Evolutionary conservation across 176 grass and related monocot genomes (phyloP).

Genomic region (Typha latifolia): DNA sequence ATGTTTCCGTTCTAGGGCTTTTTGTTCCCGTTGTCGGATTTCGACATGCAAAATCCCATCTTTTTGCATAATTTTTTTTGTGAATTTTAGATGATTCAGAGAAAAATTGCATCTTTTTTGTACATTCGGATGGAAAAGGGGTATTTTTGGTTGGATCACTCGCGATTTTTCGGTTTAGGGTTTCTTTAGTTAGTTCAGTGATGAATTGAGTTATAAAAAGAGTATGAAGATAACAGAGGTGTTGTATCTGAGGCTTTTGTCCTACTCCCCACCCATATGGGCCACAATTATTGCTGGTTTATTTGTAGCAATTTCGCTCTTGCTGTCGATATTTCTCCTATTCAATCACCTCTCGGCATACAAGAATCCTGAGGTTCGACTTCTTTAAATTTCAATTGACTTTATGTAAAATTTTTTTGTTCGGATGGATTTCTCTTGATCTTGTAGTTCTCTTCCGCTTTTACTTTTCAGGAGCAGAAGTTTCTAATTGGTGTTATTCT

Average conservation of each 20-base stretch:
- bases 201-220: conserved; percentile 1
- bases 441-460: conserved; percentile 2
- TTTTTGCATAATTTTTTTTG: too few species aligned
- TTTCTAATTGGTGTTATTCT: conserved; percentile 77
- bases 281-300: conserved; percentile 37
- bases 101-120: too few species aligned
- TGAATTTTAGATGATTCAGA: too few species aligned
- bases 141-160: too few species aligned
- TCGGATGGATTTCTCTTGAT: conserved; percentile 2
- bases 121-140: background rate
- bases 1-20: too few species aligned
- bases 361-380: conserved; percentile 77
- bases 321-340: conserved; percentile 58
- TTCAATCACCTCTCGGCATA: conserved; percentile 71
- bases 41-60: too few species aligned
- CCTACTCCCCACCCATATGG: conserved; percentile 45
- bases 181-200: too few species aligned
- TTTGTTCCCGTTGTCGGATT: too few species aligned
- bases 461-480: conserved; percentile 69
- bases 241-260: conserved; percentile 24
- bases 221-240: conserved; percentile 29
- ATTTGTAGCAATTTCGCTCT: conserved; percentile 34
- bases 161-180: too few species aligned
- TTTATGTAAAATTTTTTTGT: background rate
- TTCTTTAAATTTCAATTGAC: background rate